phyloP scores from a whole-genome alignment of 2,329 filamentous ascomycete genomes.

The Ophiostoma perfectum region DNA sequence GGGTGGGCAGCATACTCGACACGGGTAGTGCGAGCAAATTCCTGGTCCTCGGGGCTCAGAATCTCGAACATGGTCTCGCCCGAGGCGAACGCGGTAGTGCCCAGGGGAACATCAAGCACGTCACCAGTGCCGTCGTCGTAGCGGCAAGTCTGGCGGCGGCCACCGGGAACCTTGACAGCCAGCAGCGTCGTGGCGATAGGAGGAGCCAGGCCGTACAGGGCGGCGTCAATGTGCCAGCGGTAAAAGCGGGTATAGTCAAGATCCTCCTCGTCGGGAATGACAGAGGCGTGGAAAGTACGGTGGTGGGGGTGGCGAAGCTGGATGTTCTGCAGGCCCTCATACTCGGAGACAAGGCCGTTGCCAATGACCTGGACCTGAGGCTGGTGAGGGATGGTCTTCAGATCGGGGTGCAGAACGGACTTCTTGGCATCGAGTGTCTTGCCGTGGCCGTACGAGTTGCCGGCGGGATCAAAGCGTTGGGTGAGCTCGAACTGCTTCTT shows the following conservation, averaged over 20 bases:
- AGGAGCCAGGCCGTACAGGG: slow-evolving; percentile 68
- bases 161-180: slow-evolving; percentile 67
- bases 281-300: slow-evolving; percentile 64
- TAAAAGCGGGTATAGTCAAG: slow-evolving; percentile 56
- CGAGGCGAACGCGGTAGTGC: slow-evolving; percentile 70
- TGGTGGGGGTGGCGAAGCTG: slow-evolving; percentile 70
- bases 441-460: slow-evolving; percentile 64
- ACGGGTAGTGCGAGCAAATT: slow-evolving; percentile 59
- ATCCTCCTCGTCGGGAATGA: slow-evolving; percentile 52
- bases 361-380: slow-evolving; percentile 77
- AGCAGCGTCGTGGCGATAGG: slow-evolving; percentile 67
- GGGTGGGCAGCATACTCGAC: slow-evolving; percentile 75
- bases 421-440: slow-evolving; percentile 61
- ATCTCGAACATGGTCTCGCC: slow-evolving; percentile 66
- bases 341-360: slow-evolving; percentile 63
- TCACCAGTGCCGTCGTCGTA: slow-evolving; percentile 70
- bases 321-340: slow-evolving; percentile 65
- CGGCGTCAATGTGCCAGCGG: slow-evolving; percentile 76
- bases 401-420: slow-evolving; percentile 67
- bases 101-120: slow-evolving; percentile 63
- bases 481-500: slow-evolving; percentile 70
- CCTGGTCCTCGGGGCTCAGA: slow-evolving; percentile 60
- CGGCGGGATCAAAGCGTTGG: slow-evolving; percentile 63
- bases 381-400: slow-evolving; percentile 75
- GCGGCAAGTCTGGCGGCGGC: slow-evolving; percentile 46